Evolutionary conservation across 208 protist genomes (phyloP), one percentile per base, ranked within the genome.

Genomic region (Acanthamoeba triangularis): DNA sequence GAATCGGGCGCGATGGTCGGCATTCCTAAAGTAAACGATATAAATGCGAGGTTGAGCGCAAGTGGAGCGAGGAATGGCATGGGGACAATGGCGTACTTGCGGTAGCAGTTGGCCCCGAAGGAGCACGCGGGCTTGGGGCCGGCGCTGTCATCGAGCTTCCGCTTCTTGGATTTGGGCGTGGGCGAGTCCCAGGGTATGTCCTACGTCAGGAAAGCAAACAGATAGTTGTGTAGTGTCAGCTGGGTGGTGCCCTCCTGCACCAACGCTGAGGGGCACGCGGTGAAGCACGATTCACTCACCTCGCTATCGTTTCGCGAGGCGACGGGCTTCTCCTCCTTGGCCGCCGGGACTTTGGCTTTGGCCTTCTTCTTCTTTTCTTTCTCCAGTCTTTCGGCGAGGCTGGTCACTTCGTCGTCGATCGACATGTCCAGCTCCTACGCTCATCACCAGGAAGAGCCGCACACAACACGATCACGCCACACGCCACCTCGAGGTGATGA

Each of bases 121-220:
- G 47, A 25, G 25, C 80, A 88, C 2, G n/a, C 23, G 30, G 80
- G 41, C 30, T 88, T 59, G 8, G 10, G 4, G 80, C n/a, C 14
- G 41, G 7, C 33, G 28, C 44, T 47, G 44, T 13, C 76, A 4
- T 47, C 47, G 1, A 65, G 41, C 33, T 88, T 65, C 13, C 56
- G 80, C n/a, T 88, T 88, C 44, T 88, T 88, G 47, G 14, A n/a
- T 18, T 88, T 88, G 28, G 80, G 69, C 69, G 1, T 78, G n/a
- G 80, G 80, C 47, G 80, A 88, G 33, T 88, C 80, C 80, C 80
- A 88, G 23, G 80, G 80, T 25, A 88, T 63, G 28, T 88, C 80
- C 80, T 88, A n/a, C 52, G 18, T n/a, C 52, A 59, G 3, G 52
- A 13, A 56, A n/a, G n/a, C 44, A 84, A 3, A 47, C 7, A n/a